Evolutionary conservation across 2,329 filamentous ascomycete species (phyloP), one percentile per base, ranked within the genome.

Genomic region (Waltergamsia citrina): DNA sequence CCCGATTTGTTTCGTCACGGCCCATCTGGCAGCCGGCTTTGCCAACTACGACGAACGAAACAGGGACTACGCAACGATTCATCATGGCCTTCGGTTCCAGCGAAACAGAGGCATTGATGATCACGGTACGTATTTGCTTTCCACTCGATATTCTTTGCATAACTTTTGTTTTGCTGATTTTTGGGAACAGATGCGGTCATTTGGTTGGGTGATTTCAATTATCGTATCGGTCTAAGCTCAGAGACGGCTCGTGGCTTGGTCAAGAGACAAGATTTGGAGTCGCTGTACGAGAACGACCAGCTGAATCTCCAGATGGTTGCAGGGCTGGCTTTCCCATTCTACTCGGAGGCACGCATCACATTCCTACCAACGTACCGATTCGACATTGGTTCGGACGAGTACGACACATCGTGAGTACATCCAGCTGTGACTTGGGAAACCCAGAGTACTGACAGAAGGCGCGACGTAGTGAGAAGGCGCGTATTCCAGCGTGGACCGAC

Each of bases 201-300:
- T 34, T 98, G 92, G 90, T 71, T 95, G 27, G 92, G 92, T 5
- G 92, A 98, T 56, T 98, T 98, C 65, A 98, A 98, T 53, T 98
- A 98, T 57, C 81, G 92, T 14, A 94, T 98, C 47, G 90, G 88
- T 2, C 68, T 96, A 37, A 72, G 71, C 29, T 78, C 85, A 43
- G 86, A 94, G 25, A 78, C 71, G 39, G 85, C 86, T 7, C 80
- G 84, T 43, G 72, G 78, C 21, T 63, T 94, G 8, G 76, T 94
- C 35, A 73, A 80, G 46, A 69, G 73, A 35, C 67, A 74, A 18
- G 81, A 95, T 48, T 65, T 94, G 9, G 83, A 81, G 36, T 79
- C 71, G 14, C 61, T 96, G 32, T 93, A 94, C 52, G 83, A 92
- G 41, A 93, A 95, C 48, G 90, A 96, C 50, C 88, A 95, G 67